Evolutionary conservation across 2,329 filamentous ascomycete genomes (phyloP).

Genomic region (Arthroderma sp.): DNA sequence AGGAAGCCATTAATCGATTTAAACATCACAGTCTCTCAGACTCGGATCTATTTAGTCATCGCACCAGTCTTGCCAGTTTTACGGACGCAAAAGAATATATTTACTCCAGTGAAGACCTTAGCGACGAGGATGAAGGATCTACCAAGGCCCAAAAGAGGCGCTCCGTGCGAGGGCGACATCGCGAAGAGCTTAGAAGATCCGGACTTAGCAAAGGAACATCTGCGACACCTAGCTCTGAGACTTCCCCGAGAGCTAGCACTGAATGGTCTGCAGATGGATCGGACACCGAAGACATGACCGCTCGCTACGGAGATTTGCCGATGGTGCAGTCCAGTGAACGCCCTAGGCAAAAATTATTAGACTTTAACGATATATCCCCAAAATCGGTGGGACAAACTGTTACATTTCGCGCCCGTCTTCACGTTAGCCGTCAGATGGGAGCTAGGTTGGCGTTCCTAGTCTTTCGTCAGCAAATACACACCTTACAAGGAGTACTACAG

Average conservation of each 20-base stretch:
- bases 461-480: conserved; percentile 69
- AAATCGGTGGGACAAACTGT: conserved; percentile 47
- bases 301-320: conserved; percentile 45
- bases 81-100: conserved; percentile 28
- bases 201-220: conserved; percentile 23
- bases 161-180: conserved; percentile 25
- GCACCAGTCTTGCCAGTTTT: conserved; percentile 29
- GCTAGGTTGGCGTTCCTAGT: conserved; percentile 73
- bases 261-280: conserved; percentile 36
- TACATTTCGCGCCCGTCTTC: conserved; percentile 57
- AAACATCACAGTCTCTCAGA: conserved; percentile 16
- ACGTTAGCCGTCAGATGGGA: conserved; percentile 70
- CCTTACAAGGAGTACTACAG: conserved; percentile 70
- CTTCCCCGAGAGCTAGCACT: conserved; percentile 18
- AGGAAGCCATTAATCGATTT: conserved; percentile 31
- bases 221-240: conserved; percentile 19
- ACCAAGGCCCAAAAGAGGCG: conserved; percentile 36
- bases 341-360: conserved; percentile 34
- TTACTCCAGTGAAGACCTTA: conserved; percentile 32
- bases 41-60: conserved; percentile 21
- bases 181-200: conserved; percentile 20
- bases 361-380: conserved; percentile 39
- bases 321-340: conserved; percentile 45
- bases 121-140: conserved; percentile 22
- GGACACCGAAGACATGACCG: conserved; percentile 45